Evolutionary conservation across 2,329 filamentous ascomycete genomes (phyloP).

Genomic region (Scortechinia acanthostroma): DNA sequence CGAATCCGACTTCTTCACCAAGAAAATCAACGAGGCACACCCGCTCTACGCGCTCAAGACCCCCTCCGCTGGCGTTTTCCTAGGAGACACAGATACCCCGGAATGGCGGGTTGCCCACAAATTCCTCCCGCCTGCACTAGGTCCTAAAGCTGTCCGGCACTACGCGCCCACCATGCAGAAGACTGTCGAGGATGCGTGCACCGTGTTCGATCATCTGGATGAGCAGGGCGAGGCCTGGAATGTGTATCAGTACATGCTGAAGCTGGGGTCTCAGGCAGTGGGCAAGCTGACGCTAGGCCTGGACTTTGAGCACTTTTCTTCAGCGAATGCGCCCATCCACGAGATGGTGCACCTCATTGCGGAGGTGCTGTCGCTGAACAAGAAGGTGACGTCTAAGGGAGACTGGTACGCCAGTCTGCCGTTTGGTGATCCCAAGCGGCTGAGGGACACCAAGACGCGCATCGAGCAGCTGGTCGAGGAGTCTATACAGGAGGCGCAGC

Average conservation of each 20-base stretch:
- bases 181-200: constrained; percentile 39
- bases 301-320: constrained; percentile 30
- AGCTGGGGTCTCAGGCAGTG: constrained; percentile 30
- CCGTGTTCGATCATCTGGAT: constrained; percentile 41
- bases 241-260: constrained; percentile 36
- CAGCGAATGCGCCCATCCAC: constrained; percentile 34
- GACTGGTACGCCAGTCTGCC: constrained; percentile 48
- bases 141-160: constrained; percentile 51
- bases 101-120: constrained; percentile 47
- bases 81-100: constrained; percentile 39
- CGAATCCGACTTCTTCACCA: not conserved
- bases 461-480: constrained; percentile 26
- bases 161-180: constrained; percentile 52
- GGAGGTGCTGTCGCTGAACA: constrained; percentile 43
- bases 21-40: constrained; percentile 13
- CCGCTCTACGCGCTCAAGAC: constrained; percentile 33
- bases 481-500: constrained; percentile 25
- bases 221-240: constrained; percentile 30
- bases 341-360: constrained; percentile 42
- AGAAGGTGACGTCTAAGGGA: constrained; percentile 44
- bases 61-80: constrained; percentile 30
- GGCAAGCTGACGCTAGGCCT: constrained; percentile 29
- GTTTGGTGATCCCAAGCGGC: constrained; percentile 42
- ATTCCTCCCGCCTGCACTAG: constrained; percentile 50
- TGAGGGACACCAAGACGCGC: constrained; percentile 21